phyloP scores from a whole-genome alignment of 331 rosid species.

The Quercus lobata region DNA sequence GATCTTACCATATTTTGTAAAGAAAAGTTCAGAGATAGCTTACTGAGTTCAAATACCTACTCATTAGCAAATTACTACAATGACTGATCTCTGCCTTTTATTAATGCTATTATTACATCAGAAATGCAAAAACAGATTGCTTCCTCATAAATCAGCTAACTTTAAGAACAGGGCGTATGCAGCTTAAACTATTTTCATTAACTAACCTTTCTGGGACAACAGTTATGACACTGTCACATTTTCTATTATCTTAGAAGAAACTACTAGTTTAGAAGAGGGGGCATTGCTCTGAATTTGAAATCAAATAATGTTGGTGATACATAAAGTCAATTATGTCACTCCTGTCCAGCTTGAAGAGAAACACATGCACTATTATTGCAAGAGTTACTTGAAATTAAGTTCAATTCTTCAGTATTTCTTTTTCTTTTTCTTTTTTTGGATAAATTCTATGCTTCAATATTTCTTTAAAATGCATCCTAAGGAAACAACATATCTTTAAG shows the following conservation, averaged over 20 bases:
- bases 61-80: neutral
- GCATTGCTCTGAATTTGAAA: too few species aligned
- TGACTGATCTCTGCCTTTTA: neutral
- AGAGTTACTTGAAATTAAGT: neutral
- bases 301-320: neutral
- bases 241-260: neutral
- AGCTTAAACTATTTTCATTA: neutral
- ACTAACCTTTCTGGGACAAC: neutral
- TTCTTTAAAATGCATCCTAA: slow-evolving; percentile 7
- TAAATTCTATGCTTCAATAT: slow-evolving; percentile 1
- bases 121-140: neutral
- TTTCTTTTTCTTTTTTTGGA: neutral
- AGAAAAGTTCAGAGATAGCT: neutral
- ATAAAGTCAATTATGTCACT: neutral
- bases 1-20: neutral
- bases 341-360: neutral
- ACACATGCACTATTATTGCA: slow-evolving; percentile 3
- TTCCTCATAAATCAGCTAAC: neutral
- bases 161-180: neutral
- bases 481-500: neutral
- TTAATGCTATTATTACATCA: neutral
- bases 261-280: neutral
- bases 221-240: neutral
- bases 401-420: slow-evolving; percentile 7
- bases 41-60: neutral